phyloP scores from a whole-genome alignment of 1,139 yeast genomes.

The Kodamaea derodonti region DNA sequence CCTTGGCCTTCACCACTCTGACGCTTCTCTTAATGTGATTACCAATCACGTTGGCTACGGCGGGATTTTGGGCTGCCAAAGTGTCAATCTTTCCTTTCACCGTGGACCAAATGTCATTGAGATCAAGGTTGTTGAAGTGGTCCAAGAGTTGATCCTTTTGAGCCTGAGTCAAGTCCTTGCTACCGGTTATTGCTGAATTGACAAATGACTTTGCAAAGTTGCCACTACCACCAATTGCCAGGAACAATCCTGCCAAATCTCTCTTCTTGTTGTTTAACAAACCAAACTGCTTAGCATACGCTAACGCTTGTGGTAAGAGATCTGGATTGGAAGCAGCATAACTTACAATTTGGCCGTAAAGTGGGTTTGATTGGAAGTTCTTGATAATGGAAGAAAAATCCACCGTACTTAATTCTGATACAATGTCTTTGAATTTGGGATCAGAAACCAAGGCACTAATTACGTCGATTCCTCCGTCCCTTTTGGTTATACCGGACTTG shows the following conservation, averaged over 20 bases:
- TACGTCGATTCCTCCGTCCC: constrained; percentile 18
- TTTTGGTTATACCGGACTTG: constrained; percentile 4
- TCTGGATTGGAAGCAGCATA: constrained; percentile 22
- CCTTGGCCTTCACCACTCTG: constrained; percentile 4
- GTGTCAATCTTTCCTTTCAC: constrained; percentile 8
- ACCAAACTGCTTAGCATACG: constrained; percentile 20
- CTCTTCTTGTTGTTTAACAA: constrained; percentile 6
- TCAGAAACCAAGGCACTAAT: constrained; percentile 11
- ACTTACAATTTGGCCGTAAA: constrained; percentile 14
- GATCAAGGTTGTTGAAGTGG: constrained; percentile 21
- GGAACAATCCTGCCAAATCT: constrained; percentile 5
- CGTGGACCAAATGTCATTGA: constrained; percentile 9
- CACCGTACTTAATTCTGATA: not conserved
- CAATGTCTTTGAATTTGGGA: not conserved
- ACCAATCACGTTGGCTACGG: constrained; percentile 7
- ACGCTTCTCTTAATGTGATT: constrained; percentile 6
- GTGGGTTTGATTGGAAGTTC: constrained; percentile 1
- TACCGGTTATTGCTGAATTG: constrained; percentile 7
- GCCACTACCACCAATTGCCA: constrained; percentile 5
- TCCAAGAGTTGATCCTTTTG: constrained; percentile 8
- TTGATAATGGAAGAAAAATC: not conserved
- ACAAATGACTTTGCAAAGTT: constrained; percentile 6
- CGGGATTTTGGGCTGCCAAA: constrained; percentile 8
- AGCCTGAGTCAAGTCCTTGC: constrained; percentile 7
- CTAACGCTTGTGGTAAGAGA: constrained; percentile 15